Percentiles rank a stretch among this genome's conserved stretches.
phyloP scores from a whole-genome alignment of 2,329 filamentous ascomycete species.

The Penicillium sp. region DNA sequence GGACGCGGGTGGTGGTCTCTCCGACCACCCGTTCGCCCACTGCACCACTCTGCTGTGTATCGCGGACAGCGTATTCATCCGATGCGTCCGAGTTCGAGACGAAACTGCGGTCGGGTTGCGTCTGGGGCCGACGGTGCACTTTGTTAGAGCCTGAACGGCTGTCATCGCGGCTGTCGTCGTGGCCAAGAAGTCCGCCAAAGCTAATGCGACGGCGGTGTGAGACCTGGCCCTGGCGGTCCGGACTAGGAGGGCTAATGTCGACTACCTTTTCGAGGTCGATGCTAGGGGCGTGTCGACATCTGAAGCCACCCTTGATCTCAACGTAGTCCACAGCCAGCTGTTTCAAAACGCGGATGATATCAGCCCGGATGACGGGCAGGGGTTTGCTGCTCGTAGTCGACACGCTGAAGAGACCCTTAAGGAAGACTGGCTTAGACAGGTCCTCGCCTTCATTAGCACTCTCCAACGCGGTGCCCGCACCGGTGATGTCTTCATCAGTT shows the following conservation, averaged over 20 bases:
- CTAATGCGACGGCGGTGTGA: slow-evolving; percentile 78
- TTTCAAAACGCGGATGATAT: slow-evolving; percentile 86
- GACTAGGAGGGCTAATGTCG: slow-evolving; percentile 62
- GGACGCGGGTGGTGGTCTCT: slow-evolving; percentile 89
- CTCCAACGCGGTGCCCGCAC: slow-evolving; percentile 53
- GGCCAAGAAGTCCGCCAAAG: slow-evolving; percentile 70
- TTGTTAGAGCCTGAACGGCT: slow-evolving; percentile 49
- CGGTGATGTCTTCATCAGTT: slow-evolving; percentile 75
- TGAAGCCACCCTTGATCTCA: slow-evolving; percentile 93
- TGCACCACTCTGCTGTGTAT: slow-evolving; percentile 42
- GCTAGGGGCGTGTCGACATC: slow-evolving; percentile 82
- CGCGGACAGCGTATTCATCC: slow-evolving; percentile 66
- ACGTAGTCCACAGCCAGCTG: slow-evolving; percentile 87
- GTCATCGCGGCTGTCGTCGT: slow-evolving; percentile 69
- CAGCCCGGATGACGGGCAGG: slow-evolving; percentile 77
- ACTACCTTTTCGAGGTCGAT: slow-evolving; percentile 78
- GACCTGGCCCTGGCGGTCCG: slow-evolving; percentile 48
- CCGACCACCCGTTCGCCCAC: slow-evolving; percentile 66
- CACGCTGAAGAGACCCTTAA: slow-evolving; percentile 96
- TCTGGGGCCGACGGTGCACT: slow-evolving; percentile 45
- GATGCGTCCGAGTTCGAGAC: slow-evolving; percentile 83
- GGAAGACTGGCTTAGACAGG: slow-evolving; percentile 82
- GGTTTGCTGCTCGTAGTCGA: slow-evolving; percentile 94
- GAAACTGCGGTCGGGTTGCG: slow-evolving; percentile 67
- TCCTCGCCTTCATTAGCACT: slow-evolving; percentile 64